Base-by-base conservation (phyloP, 257 asterid genomes). In the Orobanche coerulescens region DNA sequence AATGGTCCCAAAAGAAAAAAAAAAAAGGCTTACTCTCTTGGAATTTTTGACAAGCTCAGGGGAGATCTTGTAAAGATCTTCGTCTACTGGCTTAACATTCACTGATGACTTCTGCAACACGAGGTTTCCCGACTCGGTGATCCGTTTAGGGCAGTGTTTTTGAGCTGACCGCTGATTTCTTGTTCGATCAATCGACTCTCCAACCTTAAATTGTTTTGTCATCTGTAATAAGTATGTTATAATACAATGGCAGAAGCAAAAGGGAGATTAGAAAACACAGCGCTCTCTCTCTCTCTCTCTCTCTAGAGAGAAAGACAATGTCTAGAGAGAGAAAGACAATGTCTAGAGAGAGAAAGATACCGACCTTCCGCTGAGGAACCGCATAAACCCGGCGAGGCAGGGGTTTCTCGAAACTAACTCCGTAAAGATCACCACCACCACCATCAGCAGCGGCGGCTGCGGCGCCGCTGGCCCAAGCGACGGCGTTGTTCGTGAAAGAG, bases 31-130 rank as follows among this genome's bases (percentile, higher is more conserved):
- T 62, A 92, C 98, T 34, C 87, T 42, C 40, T 84, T 86, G 36
- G 93, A 76, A 9, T 57, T 75, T 4, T 73, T 73, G 3, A 85
- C 83, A 15, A 87, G 83, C 63, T 81, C 87, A 0, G 95, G 81
- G 26, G 96, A 80, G 58, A 87, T 82, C 78, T 87, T 75, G 89
- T 90, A 90, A 22, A 90, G 96, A 77, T 90, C 96, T 78, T 90
- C 97, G 62, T 90, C 97, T 0, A 87, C 91, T 1, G 97, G 94
- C 44, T 90, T 90, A n/a, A 64, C 76, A 25, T 65, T 36, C 26
- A 52, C 20, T 0, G 73, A 37, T 8, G 78, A 70, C 47, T 48
- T 65, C 3, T 42, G 68, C 0, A 60, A 37, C 43, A 53, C 62
- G 40, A 72, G 19, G 39, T 71, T 62, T 33, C 23, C 58, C 2